phyloP scores from a whole-genome alignment of 768 basidiomycete species.

The Lyophyllum semitale region DNA sequence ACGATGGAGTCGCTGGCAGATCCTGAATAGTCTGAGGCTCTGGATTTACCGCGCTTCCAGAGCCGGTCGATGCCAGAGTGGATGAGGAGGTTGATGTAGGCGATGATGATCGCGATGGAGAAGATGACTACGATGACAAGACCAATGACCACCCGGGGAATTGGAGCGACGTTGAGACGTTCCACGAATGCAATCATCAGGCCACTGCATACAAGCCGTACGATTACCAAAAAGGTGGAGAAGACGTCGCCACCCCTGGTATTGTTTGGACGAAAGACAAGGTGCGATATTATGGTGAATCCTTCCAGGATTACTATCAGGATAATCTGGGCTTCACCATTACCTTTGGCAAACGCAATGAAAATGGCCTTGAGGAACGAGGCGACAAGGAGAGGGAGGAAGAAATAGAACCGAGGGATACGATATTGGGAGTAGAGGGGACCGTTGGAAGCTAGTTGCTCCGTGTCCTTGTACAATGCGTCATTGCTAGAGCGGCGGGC shows the following conservation, averaged over 20 bases:
- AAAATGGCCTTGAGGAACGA: conserved; percentile 71
- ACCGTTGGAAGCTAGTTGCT: conserved; percentile 43
- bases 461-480: conserved; percentile 32
- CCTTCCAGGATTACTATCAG: conserved; percentile 68
- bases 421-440: conserved; percentile 73
- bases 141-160: conserved; percentile 82
- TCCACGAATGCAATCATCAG: conserved; percentile 80
- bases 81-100: conserved; percentile 66
- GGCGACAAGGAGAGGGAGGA: conserved; percentile 55
- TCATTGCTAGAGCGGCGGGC: conserved; percentile 30
- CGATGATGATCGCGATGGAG: conserved; percentile 67
- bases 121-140: conserved; percentile 72
- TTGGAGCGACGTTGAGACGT: conserved; percentile 61
- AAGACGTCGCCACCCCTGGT: conserved; percentile 74
- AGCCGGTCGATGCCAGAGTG: conserved; percentile 42
- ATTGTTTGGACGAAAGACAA: conserved; percentile 63
- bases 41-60: conserved; percentile 20
- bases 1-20: conserved; percentile 35
- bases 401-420: conserved; percentile 66
- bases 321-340: conserved; percentile 70
- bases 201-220: conserved; percentile 69
- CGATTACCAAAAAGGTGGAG: conserved; percentile 62
- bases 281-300: conserved; percentile 50
- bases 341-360: conserved; percentile 63
- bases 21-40: conserved; percentile 15